Evolutionary conservation across 805 yeast genomes (phyloP), one percentile per base, ranked within the genome.

Genomic region (Metschnikowia continentalis): DNA sequence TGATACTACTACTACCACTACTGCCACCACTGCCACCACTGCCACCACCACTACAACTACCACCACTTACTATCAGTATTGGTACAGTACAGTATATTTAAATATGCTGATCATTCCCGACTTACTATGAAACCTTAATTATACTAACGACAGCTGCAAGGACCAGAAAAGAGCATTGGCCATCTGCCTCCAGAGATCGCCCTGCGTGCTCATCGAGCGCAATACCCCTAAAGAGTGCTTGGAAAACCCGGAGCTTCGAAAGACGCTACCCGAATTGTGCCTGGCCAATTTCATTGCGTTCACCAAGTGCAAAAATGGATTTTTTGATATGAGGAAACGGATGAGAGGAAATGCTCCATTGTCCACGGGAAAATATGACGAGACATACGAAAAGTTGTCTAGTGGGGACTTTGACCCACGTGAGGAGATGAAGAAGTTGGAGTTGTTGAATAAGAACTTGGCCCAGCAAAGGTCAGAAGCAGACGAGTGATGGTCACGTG

Each of bases 161-260:
- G 99, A 92, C 68, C 95, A 92, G 65, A 82, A 91, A 62, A 90
- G 82, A 60, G 96, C 96, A n/a, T 88, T 94, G 51, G 98, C 98
- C 8, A 84, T 92, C 19, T 92, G 99, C 66, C 77, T 92, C 45
- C 99, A 92, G 67, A 80, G 97, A 63, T 90, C 97, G 5, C 98
- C 98, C 14, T 92, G 99, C 68, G 99, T 92, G 46, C 77, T 92
- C 72, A 79, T 92, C 20, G 88, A 94, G 54, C 78, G 99, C 57
- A 78, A 94, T 68, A 88, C 88, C 1, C 98, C 98, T 2, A 85
- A 89, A 54, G 84, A 90, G 52, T 92, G 99, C 64, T 68, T 91
- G 19, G 86, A 87, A 36, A 77, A 91, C 55, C 96, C 96, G 1
- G 85, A 85, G 54, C 77, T 92, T 35, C 76, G 84, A 42, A 77